A percentile compares a stretch with the other conserved stretches of the same genome.
phyloP scores from a whole-genome alignment of 2,329 filamentous ascomycete species.

The Fusarium setosum region DNA sequence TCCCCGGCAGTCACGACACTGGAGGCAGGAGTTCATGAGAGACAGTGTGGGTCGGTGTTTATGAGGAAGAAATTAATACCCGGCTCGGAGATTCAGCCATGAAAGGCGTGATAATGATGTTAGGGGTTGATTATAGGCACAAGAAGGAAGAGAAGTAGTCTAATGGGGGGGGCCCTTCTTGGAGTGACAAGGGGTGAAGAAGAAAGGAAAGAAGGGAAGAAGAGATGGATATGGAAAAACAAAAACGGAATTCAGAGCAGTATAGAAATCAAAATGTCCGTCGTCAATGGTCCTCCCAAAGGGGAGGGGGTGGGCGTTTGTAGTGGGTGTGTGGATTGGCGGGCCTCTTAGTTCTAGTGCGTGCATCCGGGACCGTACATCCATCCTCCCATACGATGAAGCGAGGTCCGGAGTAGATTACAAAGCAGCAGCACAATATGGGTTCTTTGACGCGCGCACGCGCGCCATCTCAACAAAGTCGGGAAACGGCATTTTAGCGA shows the following conservation, averaged over 20 bases:
- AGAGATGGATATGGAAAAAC: conserved; percentile 1
- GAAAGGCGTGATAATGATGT: not conserved
- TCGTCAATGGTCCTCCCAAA: conserved; percentile 10
- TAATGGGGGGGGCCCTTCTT: conserved; percentile 14
- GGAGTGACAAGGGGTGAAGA: not conserved
- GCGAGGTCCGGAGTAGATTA: conserved; percentile 27
- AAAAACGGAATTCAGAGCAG: conserved; percentile 6
- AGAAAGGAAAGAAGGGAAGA: not conserved
- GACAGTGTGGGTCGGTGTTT: not conserved
- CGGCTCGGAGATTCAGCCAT: not conserved
- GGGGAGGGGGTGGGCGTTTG: not conserved
- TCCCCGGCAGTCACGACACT: not conserved
- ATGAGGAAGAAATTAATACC: not conserved
- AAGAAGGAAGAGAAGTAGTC: not conserved
- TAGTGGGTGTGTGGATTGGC: conserved; percentile 18
- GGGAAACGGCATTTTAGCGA: conserved; percentile 31
- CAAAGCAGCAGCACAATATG: conserved; percentile 24
- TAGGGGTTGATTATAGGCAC: not conserved
- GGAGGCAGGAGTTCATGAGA: not conserved
- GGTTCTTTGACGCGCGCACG: not conserved
- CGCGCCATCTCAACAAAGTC: conserved; percentile 12
- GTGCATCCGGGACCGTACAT: conserved; percentile 2
- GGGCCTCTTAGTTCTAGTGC: too few relatives aligned
- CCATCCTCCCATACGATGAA: too few relatives aligned
- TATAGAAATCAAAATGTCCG: conserved; percentile 21